These are phyloP conservation scores for Gilbertella persicaria DNA, from an alignment of 371 early-diverging fungal genomes.

Conservation along the genomic window DNA sequence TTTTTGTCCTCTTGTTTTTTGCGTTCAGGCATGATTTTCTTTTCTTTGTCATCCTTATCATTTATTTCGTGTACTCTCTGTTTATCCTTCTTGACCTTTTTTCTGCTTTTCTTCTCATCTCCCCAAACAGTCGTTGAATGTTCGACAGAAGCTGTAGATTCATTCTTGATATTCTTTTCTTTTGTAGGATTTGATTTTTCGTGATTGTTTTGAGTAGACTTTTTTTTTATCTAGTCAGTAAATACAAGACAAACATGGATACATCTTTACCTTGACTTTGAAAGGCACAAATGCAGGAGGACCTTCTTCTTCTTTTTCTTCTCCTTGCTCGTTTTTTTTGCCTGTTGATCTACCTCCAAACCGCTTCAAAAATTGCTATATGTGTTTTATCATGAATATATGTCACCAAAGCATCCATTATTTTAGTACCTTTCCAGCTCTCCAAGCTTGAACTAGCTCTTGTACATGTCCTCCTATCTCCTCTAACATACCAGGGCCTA, in stretches of 20 bases:
- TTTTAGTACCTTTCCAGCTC: constrained; percentile 40
- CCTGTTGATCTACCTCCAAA: constrained; percentile 13
- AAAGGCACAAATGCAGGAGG: constrained; percentile 50
- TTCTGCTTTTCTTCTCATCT: no score
- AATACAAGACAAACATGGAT: neutral
- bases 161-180: no score
- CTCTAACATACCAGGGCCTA: constrained; percentile 39
- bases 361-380: constrained; percentile 42
- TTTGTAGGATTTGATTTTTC: no score
- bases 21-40: no score
- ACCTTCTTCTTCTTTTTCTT: constrained; percentile 21
- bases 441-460: constrained; percentile 48
- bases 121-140: no score
- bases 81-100: no score
- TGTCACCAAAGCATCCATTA: neutral
- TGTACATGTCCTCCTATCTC: constrained; percentile 46
- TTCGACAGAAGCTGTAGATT: no score
- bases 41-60: no score
- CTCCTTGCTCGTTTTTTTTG: constrained; percentile 8
- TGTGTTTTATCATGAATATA: neutral
- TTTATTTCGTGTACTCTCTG: no score
- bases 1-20: no score
- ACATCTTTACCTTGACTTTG: constrained; percentile 31
- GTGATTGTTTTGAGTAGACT: neutral
- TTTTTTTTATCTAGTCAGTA: neutral